Conservation (phyloP, 805 yeast genomes). For the Diddensiella caesifluorescens region DNA sequence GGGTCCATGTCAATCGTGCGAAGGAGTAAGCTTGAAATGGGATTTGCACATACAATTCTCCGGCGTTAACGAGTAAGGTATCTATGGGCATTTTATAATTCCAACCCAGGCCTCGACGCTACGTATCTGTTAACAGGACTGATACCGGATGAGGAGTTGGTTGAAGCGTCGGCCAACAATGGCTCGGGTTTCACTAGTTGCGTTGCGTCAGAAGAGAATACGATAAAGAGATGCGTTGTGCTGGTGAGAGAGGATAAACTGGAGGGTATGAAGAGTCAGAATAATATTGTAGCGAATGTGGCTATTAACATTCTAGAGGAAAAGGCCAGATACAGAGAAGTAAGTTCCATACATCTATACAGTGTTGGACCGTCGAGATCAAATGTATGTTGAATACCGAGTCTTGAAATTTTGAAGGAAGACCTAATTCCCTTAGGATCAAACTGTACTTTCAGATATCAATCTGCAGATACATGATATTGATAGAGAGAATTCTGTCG, state of each 20-base stretch:
- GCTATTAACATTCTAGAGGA: conserved; percentile 5
- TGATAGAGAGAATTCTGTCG: background rate
- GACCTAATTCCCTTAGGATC: background rate
- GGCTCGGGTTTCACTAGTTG: no score
- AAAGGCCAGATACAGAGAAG: conserved; percentile 5
- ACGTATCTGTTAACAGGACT: background rate
- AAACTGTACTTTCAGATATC: background rate
- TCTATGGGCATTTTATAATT: conserved; percentile 15
- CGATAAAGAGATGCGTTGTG: background rate
- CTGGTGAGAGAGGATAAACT: conserved; percentile 6
- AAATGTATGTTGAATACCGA: conserved; percentile 2
- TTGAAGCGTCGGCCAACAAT: background rate
- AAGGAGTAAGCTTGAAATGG: conserved; percentile 15
- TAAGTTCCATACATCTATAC: conserved; percentile 16
- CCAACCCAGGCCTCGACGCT: conserved; percentile 15
- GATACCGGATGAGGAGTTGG: background rate
- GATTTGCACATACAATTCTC: background rate
- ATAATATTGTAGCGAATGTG: background rate
- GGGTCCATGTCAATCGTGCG: conserved; percentile 19
- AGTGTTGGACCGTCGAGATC: conserved; percentile 14
- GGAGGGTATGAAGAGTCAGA: conserved; percentile 7
- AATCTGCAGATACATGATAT: background rate
- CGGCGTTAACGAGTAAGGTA: conserved; percentile 9
- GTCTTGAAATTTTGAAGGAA: background rate
- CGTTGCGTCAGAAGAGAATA: no score